A percentile compares a stretch with the other conserved stretches of the same genome.
Conservation (phyloP, 805 yeast species). For the Candida verbasci region DNA sequence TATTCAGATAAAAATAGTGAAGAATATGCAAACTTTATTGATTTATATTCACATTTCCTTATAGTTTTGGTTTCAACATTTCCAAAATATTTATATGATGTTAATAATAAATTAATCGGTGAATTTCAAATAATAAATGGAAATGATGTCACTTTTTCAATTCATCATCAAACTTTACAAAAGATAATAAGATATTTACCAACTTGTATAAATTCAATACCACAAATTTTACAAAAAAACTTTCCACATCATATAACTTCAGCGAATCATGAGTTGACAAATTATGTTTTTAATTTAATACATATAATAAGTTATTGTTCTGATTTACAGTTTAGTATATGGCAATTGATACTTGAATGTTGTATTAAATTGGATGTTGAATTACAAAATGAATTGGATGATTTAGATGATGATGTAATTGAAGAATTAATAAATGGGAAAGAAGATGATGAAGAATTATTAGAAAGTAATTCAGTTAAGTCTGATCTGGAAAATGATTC, state of each 20-base stretch:
- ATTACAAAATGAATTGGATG: constrained; percentile 82
- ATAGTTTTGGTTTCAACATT: constrained; percentile 75
- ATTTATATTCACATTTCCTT: constrained; percentile 65
- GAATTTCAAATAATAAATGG: constrained; percentile 41
- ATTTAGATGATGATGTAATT: constrained; percentile 64
- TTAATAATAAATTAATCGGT: constrained; percentile 61
- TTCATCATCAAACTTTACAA: constrained; percentile 57
- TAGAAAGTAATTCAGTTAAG: constrained; percentile 23
- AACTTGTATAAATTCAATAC: constrained; percentile 67
- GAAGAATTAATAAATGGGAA: constrained; percentile 49
- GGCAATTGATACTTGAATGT: constrained; percentile 78
- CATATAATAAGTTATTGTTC: constrained; percentile 62
- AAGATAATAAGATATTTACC: constrained; percentile 74
- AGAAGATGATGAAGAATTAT: constrained; percentile 49
- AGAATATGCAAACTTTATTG: constrained; percentile 30
- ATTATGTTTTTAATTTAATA: constrained; percentile 65
- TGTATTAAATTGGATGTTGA: constrained; percentile 88
- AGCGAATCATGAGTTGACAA: constrained; percentile 46
- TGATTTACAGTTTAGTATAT: constrained; percentile 67
- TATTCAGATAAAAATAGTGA: constrained; percentile 14
- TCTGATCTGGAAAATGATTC: constrained; percentile 44
- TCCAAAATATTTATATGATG: constrained; percentile 88
- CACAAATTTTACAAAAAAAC: constrained; percentile 48
- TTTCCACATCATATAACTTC: constrained; percentile 79
- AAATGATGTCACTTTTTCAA: constrained; percentile 14